Conservation (phyloP, 768 basidiomycete species). For the Kwoniella europaea region DNA sequence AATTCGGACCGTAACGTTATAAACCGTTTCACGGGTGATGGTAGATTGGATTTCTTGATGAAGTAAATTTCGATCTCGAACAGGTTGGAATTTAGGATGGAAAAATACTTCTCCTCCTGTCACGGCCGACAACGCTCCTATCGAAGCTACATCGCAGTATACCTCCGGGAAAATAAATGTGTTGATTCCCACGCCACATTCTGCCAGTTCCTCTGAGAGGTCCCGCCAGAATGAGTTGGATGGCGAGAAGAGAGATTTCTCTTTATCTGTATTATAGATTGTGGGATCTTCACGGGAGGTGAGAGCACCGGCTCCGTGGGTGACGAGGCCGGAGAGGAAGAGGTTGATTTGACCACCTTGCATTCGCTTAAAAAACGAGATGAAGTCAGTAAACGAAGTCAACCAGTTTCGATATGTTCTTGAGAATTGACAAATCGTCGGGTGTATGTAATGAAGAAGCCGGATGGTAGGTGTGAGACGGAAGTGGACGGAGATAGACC, state of each 20-base stretch:
- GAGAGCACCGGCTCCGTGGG: constrained; percentile 74
- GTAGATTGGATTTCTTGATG: constrained; percentile 73
- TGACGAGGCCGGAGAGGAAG: constrained; percentile 74
- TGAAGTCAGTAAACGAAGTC: neutral
- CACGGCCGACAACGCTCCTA: constrained; percentile 73
- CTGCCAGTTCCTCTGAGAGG: constrained; percentile 84
- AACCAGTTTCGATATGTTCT: too few relatives aligned
- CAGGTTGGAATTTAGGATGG: constrained; percentile 82
- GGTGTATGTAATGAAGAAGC: too few relatives aligned
- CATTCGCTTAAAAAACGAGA: constrained; percentile 26
- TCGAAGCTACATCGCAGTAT: constrained; percentile 83
- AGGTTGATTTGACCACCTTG: constrained; percentile 75
- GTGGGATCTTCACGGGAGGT: constrained; percentile 67
- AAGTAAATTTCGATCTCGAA: constrained; percentile 69
- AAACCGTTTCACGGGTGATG: constrained; percentile 72
- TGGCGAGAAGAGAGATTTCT: constrained; percentile 76
- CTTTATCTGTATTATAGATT: constrained; percentile 82
- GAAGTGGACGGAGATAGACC: neutral
- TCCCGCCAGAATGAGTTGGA: constrained; percentile 79
- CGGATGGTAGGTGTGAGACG: neutral
- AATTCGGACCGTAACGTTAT: constrained; percentile 77
- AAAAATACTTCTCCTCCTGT: constrained; percentile 92
- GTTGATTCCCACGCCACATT: constrained; percentile 86
- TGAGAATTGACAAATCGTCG: too few relatives aligned
- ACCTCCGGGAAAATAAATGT: constrained; percentile 81